Evolutionary conservation across 108 stramenopile species (phyloP).

Genomic region (Conticribra guillardii): DNA sequence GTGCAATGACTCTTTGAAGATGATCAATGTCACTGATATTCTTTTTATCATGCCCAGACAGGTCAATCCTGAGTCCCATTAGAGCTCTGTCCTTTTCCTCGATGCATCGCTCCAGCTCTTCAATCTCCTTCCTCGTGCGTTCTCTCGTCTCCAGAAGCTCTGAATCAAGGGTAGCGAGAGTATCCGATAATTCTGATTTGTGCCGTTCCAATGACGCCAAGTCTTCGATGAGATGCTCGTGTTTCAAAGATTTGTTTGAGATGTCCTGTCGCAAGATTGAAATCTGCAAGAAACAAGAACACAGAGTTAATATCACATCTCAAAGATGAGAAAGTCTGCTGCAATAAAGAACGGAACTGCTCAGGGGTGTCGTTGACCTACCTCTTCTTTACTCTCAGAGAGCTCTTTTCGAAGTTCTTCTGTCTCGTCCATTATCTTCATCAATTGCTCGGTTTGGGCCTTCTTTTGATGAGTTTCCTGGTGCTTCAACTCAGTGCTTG

Average conservation of each 20-base stretch:
- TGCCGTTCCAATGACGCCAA: slow-evolving; percentile 25
- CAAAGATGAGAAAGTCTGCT: too few species aligned
- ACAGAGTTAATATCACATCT: slow-evolving; percentile 19
- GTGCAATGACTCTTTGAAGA: slow-evolving; percentile 16
- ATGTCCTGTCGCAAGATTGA: slow-evolving; percentile 21
- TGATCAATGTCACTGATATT: slow-evolving; percentile 12
- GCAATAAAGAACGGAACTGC: too few species aligned
- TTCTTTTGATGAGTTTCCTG: slow-evolving; percentile 23
- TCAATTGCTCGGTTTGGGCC: slow-evolving; percentile 24
- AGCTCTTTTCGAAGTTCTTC: background rate
- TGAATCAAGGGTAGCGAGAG: slow-evolving; percentile 11
- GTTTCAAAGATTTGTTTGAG: background rate
- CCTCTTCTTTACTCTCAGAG: background rate
- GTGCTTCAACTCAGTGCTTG: slow-evolving; percentile 20
- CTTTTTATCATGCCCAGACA: background rate
- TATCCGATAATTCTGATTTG: slow-evolving; percentile 5
- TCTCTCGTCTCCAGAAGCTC: slow-evolving; percentile 17
- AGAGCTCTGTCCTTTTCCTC: slow-evolving; percentile 29
- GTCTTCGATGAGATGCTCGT: slow-evolving; percentile 13
- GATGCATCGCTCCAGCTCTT: slow-evolving; percentile 22
- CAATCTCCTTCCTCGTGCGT: slow-evolving; percentile 16
- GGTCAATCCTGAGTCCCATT: background rate
- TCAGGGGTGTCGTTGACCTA: too few species aligned
- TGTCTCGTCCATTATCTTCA: slow-evolving; percentile 20
- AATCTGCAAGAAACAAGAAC: slow-evolving; percentile 10